Evolutionary conservation across 2,329 filamentous ascomycete species (phyloP).

Genomic region (Stylonectria norvegica): DNA sequence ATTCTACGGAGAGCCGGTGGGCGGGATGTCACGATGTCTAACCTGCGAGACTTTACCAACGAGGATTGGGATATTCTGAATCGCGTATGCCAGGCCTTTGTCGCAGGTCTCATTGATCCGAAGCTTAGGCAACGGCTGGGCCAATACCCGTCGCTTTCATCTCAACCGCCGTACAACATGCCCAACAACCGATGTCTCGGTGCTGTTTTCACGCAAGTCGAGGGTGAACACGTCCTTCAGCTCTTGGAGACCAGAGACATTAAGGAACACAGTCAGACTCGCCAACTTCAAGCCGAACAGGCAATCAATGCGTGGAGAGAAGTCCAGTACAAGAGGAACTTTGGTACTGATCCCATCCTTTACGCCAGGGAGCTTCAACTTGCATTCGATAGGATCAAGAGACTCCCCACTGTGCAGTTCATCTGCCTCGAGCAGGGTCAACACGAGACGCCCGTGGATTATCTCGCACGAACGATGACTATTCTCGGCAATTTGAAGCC

Average conservation of each 20-base stretch:
- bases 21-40: constrained; percentile 49
- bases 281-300: constrained; percentile 30
- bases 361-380: constrained; percentile 54
- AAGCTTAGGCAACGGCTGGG: constrained; percentile 44
- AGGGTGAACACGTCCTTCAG: constrained; percentile 54
- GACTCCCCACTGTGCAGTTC: constrained; percentile 51
- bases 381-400: constrained; percentile 47
- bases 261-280: constrained; percentile 15
- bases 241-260: constrained; percentile 29
- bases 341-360: constrained; percentile 44
- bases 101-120: constrained; percentile 50
- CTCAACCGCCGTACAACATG: constrained; percentile 24
- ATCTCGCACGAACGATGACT: constrained; percentile 41
- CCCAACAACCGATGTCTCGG: constrained; percentile 46
- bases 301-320: constrained; percentile 45
- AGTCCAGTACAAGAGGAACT: constrained; percentile 38
- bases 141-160: constrained; percentile 46
- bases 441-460: constrained; percentile 49
- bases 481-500: constrained; percentile 16
- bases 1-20: constrained; percentile 47
- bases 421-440: constrained; percentile 51
- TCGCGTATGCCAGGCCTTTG: constrained; percentile 50
- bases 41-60: constrained; percentile 39
- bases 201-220: constrained; percentile 52
- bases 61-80: constrained; percentile 49